Evolutionary conservation across 306 rosid genomes (phyloP).

Genomic region (Rosa multiflora): DNA sequence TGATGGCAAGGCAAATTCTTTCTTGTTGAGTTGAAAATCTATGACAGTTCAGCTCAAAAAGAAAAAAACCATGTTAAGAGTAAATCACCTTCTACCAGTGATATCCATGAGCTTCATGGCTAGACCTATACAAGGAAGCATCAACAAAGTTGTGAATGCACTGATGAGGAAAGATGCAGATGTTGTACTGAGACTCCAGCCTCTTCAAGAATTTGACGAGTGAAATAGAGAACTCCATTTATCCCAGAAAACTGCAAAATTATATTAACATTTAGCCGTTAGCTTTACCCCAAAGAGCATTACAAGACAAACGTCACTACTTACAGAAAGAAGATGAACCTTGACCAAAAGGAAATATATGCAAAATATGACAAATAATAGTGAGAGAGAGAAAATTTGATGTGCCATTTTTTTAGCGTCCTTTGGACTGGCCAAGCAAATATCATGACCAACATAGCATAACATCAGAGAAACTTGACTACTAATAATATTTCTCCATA

Average conservation of each 20-base stretch:
- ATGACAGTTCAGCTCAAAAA: neutral
- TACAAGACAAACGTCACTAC: neutral
- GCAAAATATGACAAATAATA: neutral
- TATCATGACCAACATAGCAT: neutral
- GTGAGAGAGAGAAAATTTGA: neutral
- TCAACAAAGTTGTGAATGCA: constrained; percentile 72
- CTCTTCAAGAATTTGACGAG: constrained; percentile 82
- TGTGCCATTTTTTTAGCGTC: neutral
- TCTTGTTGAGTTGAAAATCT: neutral
- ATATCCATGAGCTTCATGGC: constrained; percentile 80
- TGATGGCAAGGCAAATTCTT: neutral
- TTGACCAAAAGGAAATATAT: neutral
- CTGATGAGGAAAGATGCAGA: constrained; percentile 79
- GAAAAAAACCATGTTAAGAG: neutral
- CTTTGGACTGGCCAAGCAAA: neutral
- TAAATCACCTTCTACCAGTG: constrained; percentile 63
- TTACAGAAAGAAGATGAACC: neutral
- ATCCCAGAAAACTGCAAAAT: constrained; percentile 71
- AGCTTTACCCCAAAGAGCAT: constrained; percentile 12
- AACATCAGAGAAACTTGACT: neutral
- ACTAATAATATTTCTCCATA: neutral
- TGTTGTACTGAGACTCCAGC: constrained; percentile 67
- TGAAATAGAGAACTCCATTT: constrained; percentile 84
- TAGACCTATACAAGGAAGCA: constrained; percentile 73
- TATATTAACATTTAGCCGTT: constrained; percentile 1